Percentiles rank a stretch among this genome's conserved stretches.
Evolutionary conservation across 306 rosid species (phyloP).

Genomic region (Vigna nakashimae): DNA sequence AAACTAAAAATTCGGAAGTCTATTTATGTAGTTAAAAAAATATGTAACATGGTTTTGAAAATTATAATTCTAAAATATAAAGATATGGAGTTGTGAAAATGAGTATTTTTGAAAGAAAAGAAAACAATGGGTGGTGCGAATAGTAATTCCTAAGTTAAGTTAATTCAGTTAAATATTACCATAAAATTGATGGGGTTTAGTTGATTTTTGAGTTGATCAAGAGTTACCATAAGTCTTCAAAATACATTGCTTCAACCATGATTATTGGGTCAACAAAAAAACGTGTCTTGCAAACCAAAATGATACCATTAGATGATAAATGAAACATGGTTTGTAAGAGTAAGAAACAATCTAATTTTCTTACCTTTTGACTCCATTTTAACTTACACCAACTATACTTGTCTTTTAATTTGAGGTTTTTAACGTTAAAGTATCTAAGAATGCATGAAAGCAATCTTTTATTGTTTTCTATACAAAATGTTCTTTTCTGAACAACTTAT

Average conservation of each 20-base stretch:
- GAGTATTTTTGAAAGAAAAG: background rate
- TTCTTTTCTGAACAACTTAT: background rate
- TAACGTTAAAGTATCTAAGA: background rate
- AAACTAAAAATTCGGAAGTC: too few species aligned
- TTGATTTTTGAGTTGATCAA: background rate
- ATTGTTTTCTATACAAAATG: background rate
- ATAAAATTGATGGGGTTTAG: background rate
- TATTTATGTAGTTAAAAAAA: too few species aligned
- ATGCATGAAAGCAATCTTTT: background rate
- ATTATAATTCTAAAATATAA: too few species aligned
- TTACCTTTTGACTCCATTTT: background rate
- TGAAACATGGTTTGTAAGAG: background rate
- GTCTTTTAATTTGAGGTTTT: background rate
- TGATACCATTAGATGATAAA: background rate
- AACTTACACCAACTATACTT: background rate
- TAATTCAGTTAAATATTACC: background rate
- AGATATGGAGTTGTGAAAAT: too few species aligned
- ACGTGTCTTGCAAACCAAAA: background rate
- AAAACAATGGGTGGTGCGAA: background rate
- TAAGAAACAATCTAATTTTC: background rate
- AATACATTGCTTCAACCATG: background rate
- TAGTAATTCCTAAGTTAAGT: background rate
- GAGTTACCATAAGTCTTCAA: background rate
- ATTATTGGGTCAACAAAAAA: background rate
- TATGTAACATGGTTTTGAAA: background rate